Evolutionary conservation across 2,329 filamentous ascomycete species (phyloP).

Genomic region (Colletotrichum chlorophyti): DNA sequence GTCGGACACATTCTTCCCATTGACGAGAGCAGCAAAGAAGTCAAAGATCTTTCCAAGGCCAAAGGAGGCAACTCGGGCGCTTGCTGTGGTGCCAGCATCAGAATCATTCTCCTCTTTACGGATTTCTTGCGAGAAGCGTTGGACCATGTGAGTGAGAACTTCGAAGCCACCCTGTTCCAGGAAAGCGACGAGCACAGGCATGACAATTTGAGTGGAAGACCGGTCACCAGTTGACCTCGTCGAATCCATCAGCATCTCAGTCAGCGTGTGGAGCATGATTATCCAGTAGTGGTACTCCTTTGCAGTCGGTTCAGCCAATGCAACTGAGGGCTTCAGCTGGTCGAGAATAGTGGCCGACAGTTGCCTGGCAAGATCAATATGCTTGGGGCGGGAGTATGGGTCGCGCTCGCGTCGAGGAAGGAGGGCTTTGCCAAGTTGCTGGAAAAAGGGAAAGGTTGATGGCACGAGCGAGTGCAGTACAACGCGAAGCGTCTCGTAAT

Average conservation of each 20-base stretch:
- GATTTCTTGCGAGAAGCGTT: slow-evolving; percentile 69
- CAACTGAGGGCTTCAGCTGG: slow-evolving; percentile 63
- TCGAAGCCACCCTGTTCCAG: slow-evolving; percentile 81
- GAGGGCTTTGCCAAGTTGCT: slow-evolving; percentile 82
- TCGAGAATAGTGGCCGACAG: slow-evolving; percentile 74
- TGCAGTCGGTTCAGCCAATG: slow-evolving; percentile 53
- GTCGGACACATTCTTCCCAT: slow-evolving; percentile 81
- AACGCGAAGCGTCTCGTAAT: slow-evolving; percentile 78
- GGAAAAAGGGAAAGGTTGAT: slow-evolving; percentile 84
- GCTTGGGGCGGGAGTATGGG: slow-evolving; percentile 58
- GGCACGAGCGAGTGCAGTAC: slow-evolving; percentile 81
- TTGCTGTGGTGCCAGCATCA: slow-evolving; percentile 23
- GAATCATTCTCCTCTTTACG: slow-evolving; percentile 39
- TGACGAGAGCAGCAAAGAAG: slow-evolving; percentile 78
- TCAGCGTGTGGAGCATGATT: slow-evolving; percentile 78
- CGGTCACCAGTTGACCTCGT: slow-evolving; percentile 55
- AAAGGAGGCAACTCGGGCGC: slow-evolving; percentile 38
- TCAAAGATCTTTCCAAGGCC: slow-evolving; percentile 84
- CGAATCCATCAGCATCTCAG: slow-evolving; percentile 78
- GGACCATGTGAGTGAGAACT: slow-evolving; percentile 74
- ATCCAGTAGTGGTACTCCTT: slow-evolving; percentile 83
- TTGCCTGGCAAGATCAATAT: slow-evolving; percentile 65
- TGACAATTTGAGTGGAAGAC: slow-evolving; percentile 62
- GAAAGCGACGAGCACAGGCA: slow-evolving; percentile 85
- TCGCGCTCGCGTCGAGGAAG: slow-evolving; percentile 79